phyloP scores from a whole-genome alignment of 2,329 filamentous ascomycete species.

The Ceratocystis papillata region DNA sequence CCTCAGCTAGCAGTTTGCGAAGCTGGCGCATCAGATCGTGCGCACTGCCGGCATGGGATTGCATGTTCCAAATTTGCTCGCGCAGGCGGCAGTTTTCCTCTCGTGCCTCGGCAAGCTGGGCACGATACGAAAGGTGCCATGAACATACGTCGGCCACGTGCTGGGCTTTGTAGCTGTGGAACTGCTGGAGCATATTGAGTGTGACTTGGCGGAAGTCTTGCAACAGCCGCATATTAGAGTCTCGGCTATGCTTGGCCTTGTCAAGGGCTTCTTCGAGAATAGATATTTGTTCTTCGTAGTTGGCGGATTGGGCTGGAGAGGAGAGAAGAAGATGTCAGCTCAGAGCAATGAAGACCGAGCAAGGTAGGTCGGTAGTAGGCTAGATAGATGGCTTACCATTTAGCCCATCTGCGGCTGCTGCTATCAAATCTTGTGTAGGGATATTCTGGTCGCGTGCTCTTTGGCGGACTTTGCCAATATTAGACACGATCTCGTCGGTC shows the following conservation, averaged over 20 bases:
- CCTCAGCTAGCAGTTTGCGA: conserved; percentile 46
- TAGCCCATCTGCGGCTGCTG: conserved; percentile 45
- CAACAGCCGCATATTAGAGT: conserved; percentile 49
- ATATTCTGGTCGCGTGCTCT: conserved; percentile 43
- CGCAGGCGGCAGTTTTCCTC: conserved; percentile 53
- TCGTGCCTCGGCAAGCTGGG: conserved; percentile 53
- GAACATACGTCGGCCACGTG: conserved; percentile 50
- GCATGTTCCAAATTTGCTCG: conserved; percentile 58
- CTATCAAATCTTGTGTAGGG: conserved; percentile 49
- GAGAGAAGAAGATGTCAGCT: neutral
- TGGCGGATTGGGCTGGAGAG: conserved; percentile 43
- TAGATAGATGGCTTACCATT: conserved; percentile 36
- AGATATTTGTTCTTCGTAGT: conserved; percentile 51
- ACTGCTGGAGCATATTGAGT: conserved; percentile 49
- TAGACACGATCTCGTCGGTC: conserved; percentile 54
- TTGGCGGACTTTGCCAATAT: conserved; percentile 50
- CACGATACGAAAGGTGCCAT: conserved; percentile 57
- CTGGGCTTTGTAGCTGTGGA: conserved; percentile 55
- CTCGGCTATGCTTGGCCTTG: conserved; percentile 48
- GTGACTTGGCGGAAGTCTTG: conserved; percentile 48
- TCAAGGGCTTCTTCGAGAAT: conserved; percentile 52
- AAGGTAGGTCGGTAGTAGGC: neutral
- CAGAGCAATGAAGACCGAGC: neutral
- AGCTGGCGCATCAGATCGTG: conserved; percentile 49
- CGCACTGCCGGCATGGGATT: conserved; percentile 47